Evolutionary conservation across 768 basidiomycete species (phyloP).

Genomic region (Hypsizygus marmoreus): DNA sequence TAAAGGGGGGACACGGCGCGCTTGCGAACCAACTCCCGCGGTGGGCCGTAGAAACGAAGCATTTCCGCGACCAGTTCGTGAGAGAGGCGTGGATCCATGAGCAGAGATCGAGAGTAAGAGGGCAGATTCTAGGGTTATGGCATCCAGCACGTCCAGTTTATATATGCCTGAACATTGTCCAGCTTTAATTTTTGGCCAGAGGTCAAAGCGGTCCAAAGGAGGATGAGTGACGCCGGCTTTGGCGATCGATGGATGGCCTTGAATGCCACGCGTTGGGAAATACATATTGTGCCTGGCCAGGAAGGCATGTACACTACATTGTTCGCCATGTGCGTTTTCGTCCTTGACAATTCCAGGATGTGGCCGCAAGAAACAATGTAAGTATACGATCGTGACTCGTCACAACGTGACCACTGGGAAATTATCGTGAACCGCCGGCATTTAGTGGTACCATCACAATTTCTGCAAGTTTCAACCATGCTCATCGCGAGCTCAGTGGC

Average conservation of each 20-base stretch:
- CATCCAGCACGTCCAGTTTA: background rate
- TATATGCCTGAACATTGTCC: slow-evolving; percentile 3
- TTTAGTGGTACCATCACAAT: no score
- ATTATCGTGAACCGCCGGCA: no score
- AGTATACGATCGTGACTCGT: background rate
- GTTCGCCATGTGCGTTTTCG: slow-evolving; percentile 5
- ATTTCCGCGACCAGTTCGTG: slow-evolving; percentile 14
- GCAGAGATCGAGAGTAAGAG: background rate
- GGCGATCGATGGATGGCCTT: slow-evolving; percentile 5
- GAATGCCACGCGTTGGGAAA: no score
- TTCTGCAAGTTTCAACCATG: no score
- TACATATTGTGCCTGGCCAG: slow-evolving; percentile 10
- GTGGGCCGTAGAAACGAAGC: slow-evolving; percentile 4
- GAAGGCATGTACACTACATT: slow-evolving; percentile 7
- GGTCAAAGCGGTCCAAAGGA: slow-evolving; percentile 2
- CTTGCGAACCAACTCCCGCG: background rate
- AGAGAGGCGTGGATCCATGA: slow-evolving; percentile 18
- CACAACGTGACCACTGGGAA: no score
- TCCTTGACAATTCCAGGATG: background rate
- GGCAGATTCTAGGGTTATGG: slow-evolving; percentile 2
- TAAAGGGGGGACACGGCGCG: slow-evolving; percentile 9
- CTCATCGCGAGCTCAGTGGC: no score
- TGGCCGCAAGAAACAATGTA: background rate
- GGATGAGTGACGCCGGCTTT: no score
- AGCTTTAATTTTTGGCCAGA: slow-evolving; percentile 3